A percentile compares a stretch with the other conserved stretches of the same genome.
Evolutionary conservation across 1,284 basidiomycete genomes (phyloP).

Genomic region (Cryptococcus wingfieldii): DNA sequence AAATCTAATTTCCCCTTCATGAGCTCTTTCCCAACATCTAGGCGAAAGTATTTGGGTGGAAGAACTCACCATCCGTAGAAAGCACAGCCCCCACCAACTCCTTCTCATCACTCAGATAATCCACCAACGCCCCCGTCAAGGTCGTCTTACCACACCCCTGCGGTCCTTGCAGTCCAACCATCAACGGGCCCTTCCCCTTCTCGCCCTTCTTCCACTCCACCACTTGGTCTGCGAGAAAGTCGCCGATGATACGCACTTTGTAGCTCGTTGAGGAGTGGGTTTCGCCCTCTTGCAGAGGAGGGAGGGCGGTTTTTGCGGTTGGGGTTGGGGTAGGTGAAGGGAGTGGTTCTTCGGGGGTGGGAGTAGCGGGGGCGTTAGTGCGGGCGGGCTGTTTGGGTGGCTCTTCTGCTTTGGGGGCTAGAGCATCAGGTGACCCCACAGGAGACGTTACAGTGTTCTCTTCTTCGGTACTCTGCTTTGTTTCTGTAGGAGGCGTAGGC

Average conservation of each 20-base stretch:
- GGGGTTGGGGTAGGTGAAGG: not conserved
- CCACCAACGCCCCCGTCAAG: constrained; percentile 30
- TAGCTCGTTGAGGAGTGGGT: constrained; percentile 31
- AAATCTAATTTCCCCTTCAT: constrained; percentile 24
- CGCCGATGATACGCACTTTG: constrained; percentile 37
- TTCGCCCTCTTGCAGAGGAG: constrained; percentile 21
- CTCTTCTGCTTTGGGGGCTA: not conserved
- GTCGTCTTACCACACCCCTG: constrained; percentile 42
- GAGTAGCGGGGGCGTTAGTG: not conserved
- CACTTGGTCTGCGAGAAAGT: constrained; percentile 26
- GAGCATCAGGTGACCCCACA: not conserved
- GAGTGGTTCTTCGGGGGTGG: not conserved
- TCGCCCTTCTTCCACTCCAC: constrained; percentile 9
- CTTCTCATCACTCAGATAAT: constrained; percentile 17
- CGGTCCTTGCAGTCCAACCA: constrained; percentile 35
- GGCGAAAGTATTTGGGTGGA: not conserved
- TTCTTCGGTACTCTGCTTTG: no score
- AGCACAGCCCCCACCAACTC: constrained; percentile 28
- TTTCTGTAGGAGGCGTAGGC: not conserved
- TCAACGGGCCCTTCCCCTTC: constrained; percentile 18
- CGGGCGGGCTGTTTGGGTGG: not conserved
- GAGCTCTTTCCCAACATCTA: not conserved
- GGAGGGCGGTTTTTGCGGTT: constrained; percentile 1
- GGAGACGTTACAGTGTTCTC: no score
- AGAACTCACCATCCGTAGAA: constrained; percentile 34